phyloP scores from a whole-genome alignment of 1,284 basidiomycete genomes.

The Irpex sp. region DNA sequence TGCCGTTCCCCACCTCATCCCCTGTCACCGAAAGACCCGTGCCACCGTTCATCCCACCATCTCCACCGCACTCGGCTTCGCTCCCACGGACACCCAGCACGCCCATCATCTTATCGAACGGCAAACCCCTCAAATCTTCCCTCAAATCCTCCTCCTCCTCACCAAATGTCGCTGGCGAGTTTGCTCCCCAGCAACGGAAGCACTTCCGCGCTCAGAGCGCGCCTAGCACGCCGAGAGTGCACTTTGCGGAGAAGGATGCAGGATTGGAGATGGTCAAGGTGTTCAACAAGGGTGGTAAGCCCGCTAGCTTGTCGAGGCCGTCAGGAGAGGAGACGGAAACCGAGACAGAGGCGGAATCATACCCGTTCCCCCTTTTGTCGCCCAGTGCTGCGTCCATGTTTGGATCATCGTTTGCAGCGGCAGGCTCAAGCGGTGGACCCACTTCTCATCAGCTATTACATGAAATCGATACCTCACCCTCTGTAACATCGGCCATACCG shows the following conservation, averaged over 20 bases:
- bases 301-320: conserved; percentile 61
- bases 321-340: conserved; percentile 76
- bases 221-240: conserved; percentile 73
- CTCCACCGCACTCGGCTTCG: conserved; percentile 13
- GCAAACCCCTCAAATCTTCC: conserved; percentile 86
- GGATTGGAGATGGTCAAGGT: conserved; percentile 80
- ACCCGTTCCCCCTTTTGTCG: conserved; percentile 21
- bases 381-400: conserved; percentile 12
- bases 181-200: conserved; percentile 31
- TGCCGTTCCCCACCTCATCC: conserved; percentile 32
- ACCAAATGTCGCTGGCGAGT: conserved; percentile 47
- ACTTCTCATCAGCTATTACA: conserved; percentile 24
- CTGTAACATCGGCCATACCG: conserved; percentile 41
- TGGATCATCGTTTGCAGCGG: not conserved
- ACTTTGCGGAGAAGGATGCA: conserved; percentile 71
- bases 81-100: conserved; percentile 27
- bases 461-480: conserved; percentile 37
- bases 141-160: conserved; percentile 71
- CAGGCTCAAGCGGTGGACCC: not conserved
- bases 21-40: conserved; percentile 10
- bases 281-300: conserved; percentile 81
- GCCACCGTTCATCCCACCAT: conserved; percentile 18
- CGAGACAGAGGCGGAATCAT: conserved; percentile 59
- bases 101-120: conserved; percentile 69
- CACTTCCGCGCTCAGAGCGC: conserved; percentile 55